Evolutionary conservation across 2,329 filamentous ascomycete species (phyloP).

Genomic region (Pseudocercospora musae): DNA sequence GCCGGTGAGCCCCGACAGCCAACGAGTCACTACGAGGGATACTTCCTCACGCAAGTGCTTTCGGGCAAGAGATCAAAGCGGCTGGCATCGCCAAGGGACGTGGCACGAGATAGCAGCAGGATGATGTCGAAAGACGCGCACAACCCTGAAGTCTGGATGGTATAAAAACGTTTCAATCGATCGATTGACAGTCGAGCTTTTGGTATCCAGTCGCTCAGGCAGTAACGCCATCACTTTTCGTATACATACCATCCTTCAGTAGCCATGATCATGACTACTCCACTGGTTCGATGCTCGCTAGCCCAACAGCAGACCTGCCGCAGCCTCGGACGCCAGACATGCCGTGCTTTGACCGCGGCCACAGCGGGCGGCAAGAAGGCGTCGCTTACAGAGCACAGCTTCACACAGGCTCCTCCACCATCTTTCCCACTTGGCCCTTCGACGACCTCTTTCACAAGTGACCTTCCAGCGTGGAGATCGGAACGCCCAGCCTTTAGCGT

Average conservation of each 20-base stretch:
- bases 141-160: background rate
- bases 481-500: slow-evolving; percentile 5
- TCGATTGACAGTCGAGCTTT: background rate
- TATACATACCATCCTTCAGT: background rate
- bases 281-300: background rate
- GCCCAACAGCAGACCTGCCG: background rate
- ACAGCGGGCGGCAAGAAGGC: background rate
- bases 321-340: background rate
- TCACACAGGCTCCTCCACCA: background rate
- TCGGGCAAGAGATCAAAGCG: background rate
- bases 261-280: background rate
- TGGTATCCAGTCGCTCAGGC: background rate
- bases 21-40: too few relatives aligned
- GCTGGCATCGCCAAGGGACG: too few relatives aligned
- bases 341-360: background rate
- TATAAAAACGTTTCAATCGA: background rate
- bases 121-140: too few relatives aligned
- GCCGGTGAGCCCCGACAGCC: too few relatives aligned
- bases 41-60: background rate
- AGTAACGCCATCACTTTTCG: background rate
- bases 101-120: too few relatives aligned
- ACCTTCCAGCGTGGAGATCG: background rate
- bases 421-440: background rate
- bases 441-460: background rate
- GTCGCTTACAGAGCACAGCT: background rate